Percentiles rank a stretch among this genome's conserved stretches.
Evolutionary conservation across 2,329 filamentous ascomycete genomes (phyloP).

Genomic region (Trichoderma pleuroti): DNA sequence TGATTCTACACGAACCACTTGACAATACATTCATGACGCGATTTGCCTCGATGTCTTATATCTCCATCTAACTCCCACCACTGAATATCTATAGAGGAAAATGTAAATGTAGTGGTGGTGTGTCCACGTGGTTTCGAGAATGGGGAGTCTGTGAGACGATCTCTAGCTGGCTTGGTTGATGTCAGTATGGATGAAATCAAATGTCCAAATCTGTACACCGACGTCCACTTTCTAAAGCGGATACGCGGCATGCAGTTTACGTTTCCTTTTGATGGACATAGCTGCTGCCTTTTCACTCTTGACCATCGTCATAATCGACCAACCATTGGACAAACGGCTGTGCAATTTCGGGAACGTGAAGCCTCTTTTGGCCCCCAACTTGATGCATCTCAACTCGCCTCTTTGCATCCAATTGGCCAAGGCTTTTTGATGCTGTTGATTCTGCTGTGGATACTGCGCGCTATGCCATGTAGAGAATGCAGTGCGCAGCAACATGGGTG

Average conservation of each 20-base stretch:
- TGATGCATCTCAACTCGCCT: not conserved
- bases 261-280: not conserved
- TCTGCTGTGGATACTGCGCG: not conserved
- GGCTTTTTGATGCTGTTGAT: not conserved
- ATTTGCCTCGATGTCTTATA: not conserved
- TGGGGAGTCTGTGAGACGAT: not conserved
- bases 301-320: not conserved
- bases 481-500: not conserved
- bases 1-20: not conserved
- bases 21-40: not conserved
- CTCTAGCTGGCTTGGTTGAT: not conserved
- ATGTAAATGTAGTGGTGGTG: not conserved
- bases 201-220: not conserved
- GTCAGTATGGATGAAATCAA: not conserved
- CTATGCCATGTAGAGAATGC: conserved; percentile 12
- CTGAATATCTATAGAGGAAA: not conserved
- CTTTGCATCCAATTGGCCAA: not conserved
- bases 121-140: not conserved
- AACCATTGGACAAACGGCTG: not conserved
- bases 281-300: not conserved
- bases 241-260: not conserved
- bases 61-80: not conserved
- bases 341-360: not conserved
- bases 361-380: not conserved
- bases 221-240: not conserved